phyloP scores from a whole-genome alignment of 805 yeast species.

The Yarrowia phangngaensis region DNA sequence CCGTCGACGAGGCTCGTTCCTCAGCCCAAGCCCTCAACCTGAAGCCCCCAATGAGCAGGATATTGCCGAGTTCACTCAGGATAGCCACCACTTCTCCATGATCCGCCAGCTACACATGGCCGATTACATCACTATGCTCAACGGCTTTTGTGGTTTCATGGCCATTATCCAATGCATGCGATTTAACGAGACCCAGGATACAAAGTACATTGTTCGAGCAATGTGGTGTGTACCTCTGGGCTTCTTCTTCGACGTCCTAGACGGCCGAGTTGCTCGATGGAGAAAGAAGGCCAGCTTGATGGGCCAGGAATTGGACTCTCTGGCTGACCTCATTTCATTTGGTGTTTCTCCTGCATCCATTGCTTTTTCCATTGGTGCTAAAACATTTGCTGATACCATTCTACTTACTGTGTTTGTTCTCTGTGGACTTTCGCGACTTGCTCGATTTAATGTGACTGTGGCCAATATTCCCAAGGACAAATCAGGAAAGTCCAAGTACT shows the following conservation, averaged over 20 bases:
- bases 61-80: constrained; percentile 73
- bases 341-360: constrained; percentile 94
- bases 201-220: constrained; percentile 64
- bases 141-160: constrained; percentile 91
- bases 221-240: constrained; percentile 88
- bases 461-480: constrained; percentile 87
- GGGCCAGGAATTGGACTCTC: constrained; percentile 96
- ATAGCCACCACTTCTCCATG: constrained; percentile 80
- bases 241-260: constrained; percentile 91
- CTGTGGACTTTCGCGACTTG: constrained; percentile 90
- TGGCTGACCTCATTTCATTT: constrained; percentile 91
- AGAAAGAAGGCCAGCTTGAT: constrained; percentile 85
- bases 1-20: constrained; percentile 26
- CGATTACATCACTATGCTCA: constrained; percentile 88
- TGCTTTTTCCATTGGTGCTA: constrained; percentile 88
- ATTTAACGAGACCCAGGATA: constrained; percentile 68
- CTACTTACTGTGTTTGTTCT: constrained; percentile 78
- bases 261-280: constrained; percentile 94
- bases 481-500: constrained; percentile 80
- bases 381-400: constrained; percentile 74
- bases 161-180: constrained; percentile 82
- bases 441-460: constrained; percentile 92
- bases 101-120: constrained; percentile 78
- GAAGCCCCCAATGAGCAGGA: constrained; percentile 44
- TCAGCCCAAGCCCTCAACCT: constrained; percentile 26